Conservation (phyloP, 495 filamentous ascomycete genomes). For the Penicillium canariense region DNA sequence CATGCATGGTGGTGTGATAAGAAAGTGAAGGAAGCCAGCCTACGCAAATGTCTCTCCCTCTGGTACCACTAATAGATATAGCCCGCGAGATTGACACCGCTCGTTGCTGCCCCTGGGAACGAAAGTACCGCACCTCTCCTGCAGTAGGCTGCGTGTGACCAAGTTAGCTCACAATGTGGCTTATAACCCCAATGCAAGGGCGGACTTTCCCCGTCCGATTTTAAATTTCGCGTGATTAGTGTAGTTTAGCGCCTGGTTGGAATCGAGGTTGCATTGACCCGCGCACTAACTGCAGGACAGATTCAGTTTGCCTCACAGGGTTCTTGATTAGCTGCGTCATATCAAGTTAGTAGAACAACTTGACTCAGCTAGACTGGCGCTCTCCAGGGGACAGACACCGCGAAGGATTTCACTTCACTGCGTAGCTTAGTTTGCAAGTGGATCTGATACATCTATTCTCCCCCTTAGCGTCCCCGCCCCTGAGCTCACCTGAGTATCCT, state of each 20-base stretch:
- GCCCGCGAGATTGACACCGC: neutral
- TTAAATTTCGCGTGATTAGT: neutral
- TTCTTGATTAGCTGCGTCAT: no score
- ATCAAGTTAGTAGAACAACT: neutral
- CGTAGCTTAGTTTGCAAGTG: neutral
- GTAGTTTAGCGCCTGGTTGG: neutral
- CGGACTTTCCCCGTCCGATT: neutral
- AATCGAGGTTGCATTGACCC: no score
- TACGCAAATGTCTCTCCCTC: neutral
- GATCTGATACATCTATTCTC: neutral
- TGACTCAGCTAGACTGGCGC: neutral
- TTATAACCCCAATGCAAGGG: neutral
- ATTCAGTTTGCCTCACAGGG: no score
- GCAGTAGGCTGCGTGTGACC: neutral
- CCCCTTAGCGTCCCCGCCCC: neutral
- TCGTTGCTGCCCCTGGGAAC: neutral
- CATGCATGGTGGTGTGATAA: no score
- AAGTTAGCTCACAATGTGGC: neutral
- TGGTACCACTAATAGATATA: neutral
- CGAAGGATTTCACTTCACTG: neutral
- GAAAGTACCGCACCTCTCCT: neutral
- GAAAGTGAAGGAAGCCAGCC: no score
- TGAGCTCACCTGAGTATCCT: neutral
- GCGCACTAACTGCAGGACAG: no score
- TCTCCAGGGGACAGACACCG: neutral